Conservation (phyloP, 306 rosid species). For the Dalbergia cochinchinensis region DNA sequence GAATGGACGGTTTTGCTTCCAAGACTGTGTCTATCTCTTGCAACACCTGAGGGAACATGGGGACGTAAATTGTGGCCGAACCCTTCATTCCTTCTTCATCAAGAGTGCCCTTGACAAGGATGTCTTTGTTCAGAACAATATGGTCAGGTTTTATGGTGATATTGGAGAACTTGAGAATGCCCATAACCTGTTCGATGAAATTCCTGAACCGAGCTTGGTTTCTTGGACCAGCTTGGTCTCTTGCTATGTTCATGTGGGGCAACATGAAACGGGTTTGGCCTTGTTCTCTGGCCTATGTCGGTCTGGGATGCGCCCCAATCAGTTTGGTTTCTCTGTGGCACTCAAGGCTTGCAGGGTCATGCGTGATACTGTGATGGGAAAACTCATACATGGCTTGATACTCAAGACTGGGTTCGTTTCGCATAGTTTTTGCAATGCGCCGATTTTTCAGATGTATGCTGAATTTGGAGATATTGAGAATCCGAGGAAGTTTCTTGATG, state of each 20-base stretch:
- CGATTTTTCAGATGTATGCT: slow-evolving; percentile 52
- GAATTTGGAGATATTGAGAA: slow-evolving; percentile 45
- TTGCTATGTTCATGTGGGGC: slow-evolving; percentile 50
- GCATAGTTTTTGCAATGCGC: slow-evolving; percentile 43
- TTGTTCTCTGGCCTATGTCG: slow-evolving; percentile 43
- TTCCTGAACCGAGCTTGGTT: slow-evolving; percentile 58
- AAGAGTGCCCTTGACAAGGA: slow-evolving; percentile 49
- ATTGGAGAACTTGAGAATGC: slow-evolving; percentile 44
- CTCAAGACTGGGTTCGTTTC: slow-evolving; percentile 51
- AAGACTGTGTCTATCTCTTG: slow-evolving; percentile 48
- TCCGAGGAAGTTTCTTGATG: slow-evolving; percentile 53
- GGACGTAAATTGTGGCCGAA: slow-evolving; percentile 41
- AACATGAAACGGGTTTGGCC: slow-evolving; percentile 43
- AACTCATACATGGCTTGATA: slow-evolving; percentile 54
- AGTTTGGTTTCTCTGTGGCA: slow-evolving; percentile 56
- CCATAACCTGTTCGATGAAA: slow-evolving; percentile 53
- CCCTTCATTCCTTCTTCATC: slow-evolving; percentile 50
- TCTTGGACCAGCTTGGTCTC: slow-evolving; percentile 61
- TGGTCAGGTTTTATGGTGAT: slow-evolving; percentile 45
- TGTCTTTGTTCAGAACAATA: slow-evolving; percentile 55
- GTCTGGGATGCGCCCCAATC: slow-evolving; percentile 53
- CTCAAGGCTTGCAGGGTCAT: slow-evolving; percentile 56
- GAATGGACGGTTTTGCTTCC: slow-evolving; percentile 44
- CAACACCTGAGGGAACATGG: slow-evolving; percentile 43
- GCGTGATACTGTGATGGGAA: slow-evolving; percentile 43